Evolutionary conservation across 768 basidiomycete genomes (phyloP).

Genomic region (Suillus luteus): DNA sequence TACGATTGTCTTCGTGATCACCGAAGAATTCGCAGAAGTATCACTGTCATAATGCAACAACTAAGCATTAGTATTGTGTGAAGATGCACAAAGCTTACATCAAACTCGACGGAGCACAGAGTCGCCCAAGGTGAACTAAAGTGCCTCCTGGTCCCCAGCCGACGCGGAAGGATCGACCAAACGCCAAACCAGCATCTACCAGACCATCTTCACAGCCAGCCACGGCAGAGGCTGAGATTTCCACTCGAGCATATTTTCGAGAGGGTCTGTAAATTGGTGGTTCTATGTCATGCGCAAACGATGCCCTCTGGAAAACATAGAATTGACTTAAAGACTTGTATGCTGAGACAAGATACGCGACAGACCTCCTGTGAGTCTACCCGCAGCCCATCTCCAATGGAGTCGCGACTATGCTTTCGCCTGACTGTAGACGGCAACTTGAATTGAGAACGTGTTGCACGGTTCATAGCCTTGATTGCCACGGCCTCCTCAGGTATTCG

Average conservation of each 20-base stretch:
- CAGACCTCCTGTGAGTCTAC: slow-evolving; percentile 62
- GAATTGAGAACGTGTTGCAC: slow-evolving; percentile 38
- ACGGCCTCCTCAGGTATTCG: slow-evolving; percentile 74
- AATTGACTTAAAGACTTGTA: background rate
- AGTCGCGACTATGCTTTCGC: slow-evolving; percentile 78
- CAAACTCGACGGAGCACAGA: slow-evolving; percentile 59
- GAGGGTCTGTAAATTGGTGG: slow-evolving; percentile 71
- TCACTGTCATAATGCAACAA: slow-evolving; percentile 36
- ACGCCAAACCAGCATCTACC: slow-evolving; percentile 80
- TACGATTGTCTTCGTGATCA: slow-evolving; percentile 52
- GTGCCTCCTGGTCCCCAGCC: slow-evolving; percentile 87
- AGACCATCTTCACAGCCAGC: slow-evolving; percentile 63
- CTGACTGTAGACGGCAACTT: slow-evolving; percentile 43
- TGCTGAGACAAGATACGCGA: slow-evolving; percentile 19
- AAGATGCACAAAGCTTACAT: slow-evolving; percentile 45
- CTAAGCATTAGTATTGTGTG: slow-evolving; percentile 13
- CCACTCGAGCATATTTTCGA: slow-evolving; percentile 78
- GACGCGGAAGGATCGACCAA: slow-evolving; percentile 87
- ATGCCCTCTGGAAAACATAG: slow-evolving; percentile 56
- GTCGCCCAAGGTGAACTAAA: slow-evolving; percentile 72
- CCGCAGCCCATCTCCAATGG: slow-evolving; percentile 69
- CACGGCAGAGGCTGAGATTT: slow-evolving; percentile 64
- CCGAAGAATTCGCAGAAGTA: slow-evolving; percentile 62
- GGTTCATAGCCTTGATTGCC: slow-evolving; percentile 56
- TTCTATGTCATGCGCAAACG: slow-evolving; percentile 75